phyloP scores from a whole-genome alignment of 2,329 filamentous ascomycete species.

The Triangularia verruculosa region DNA sequence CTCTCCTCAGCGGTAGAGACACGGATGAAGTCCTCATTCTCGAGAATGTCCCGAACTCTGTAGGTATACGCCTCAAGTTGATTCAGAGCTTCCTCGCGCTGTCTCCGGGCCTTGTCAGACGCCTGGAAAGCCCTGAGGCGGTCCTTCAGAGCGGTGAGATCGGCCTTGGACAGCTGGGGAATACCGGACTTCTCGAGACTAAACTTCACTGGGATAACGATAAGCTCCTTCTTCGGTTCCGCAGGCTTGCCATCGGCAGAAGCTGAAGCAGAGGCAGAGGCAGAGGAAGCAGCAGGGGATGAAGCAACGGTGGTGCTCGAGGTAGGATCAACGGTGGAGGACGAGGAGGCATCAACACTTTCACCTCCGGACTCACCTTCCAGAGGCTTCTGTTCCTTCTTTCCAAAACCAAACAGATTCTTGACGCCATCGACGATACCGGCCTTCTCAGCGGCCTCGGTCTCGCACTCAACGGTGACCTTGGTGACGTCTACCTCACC shows the following conservation, averaged over 20 bases:
- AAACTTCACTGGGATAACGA: conserved; percentile 52
- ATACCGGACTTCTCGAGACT: conserved; percentile 49
- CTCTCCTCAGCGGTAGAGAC: conserved; percentile 69
- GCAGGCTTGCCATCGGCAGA: conserved; percentile 51
- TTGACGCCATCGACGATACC: conserved; percentile 91
- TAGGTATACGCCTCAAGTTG: conserved; percentile 94
- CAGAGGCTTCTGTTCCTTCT: conserved; percentile 78
- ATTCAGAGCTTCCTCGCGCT: conserved; percentile 85
- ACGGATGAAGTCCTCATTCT: conserved; percentile 69
- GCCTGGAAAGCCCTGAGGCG: conserved; percentile 80
- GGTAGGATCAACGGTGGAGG: conserved; percentile 40
- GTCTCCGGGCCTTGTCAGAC: conserved; percentile 73
- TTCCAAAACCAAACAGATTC: conserved; percentile 91
- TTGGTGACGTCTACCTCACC: conserved; percentile 76
- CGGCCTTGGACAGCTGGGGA: conserved; percentile 47
- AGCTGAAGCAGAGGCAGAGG: conserved; percentile 48
- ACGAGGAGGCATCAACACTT: conserved; percentile 37
- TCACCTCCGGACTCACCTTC: conserved; percentile 57
- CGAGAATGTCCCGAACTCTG: conserved; percentile 76
- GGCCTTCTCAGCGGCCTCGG: conserved; percentile 69
- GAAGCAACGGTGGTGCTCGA: conserved; percentile 35
- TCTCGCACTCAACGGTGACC: conserved; percentile 81
- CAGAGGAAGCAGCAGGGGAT: conserved; percentile 35
- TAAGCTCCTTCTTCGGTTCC: conserved; percentile 58
- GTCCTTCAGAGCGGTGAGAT: conserved; percentile 56